Conservation (phyloP, 345 rosid species). For the Citrus unshiu region DNA sequence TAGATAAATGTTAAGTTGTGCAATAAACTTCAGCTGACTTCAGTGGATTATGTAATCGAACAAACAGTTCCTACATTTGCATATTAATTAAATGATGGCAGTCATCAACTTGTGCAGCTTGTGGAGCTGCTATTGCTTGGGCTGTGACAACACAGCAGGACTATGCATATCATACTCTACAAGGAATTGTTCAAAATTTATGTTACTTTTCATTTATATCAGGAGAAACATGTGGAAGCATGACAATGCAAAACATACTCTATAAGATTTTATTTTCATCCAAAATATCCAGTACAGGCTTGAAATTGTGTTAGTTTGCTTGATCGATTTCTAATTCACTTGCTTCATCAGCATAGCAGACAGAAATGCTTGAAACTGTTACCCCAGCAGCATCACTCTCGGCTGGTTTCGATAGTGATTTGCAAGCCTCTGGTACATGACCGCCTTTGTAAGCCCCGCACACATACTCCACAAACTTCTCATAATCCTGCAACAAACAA, state of each 20-base stretch:
- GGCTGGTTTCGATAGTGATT: neutral
- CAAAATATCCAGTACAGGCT: neutral
- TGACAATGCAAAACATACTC: neutral
- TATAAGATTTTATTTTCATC: neutral
- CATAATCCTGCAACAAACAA: conserved; percentile 26
- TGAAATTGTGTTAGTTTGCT: neutral
- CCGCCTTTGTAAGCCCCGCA: conserved; percentile 35
- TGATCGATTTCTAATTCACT: neutral
- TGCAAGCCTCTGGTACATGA: conserved; percentile 22
- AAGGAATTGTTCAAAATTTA: neutral
- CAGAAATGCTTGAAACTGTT: neutral
- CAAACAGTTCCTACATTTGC: no score
- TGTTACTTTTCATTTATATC: neutral
- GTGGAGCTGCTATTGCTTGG: no score
- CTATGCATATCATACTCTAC: neutral
- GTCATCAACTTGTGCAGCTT: no score
- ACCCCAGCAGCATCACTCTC: neutral
- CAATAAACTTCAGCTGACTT: neutral
- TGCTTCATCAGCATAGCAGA: conserved; percentile 21
- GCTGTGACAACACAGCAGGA: no score
- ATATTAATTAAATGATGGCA: no score
- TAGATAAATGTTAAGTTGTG: no score
- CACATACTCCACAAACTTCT: conserved; percentile 19
- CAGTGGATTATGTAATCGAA: neutral
- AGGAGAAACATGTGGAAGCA: neutral